phyloP scores from a whole-genome alignment of 2,329 filamentous ascomycete species.

The Penicillium sp. region DNA sequence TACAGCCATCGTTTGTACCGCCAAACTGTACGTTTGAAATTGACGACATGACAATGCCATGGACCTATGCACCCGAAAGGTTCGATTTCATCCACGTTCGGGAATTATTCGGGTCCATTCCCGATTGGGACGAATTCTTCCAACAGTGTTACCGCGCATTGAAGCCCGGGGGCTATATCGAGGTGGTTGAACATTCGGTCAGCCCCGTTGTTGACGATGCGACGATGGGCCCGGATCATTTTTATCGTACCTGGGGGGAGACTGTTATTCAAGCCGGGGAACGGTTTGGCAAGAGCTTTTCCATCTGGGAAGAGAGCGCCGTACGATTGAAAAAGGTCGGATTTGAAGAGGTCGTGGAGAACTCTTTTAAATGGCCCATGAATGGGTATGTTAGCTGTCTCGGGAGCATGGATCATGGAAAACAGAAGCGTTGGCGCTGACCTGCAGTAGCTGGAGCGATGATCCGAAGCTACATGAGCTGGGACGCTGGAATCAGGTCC shows the following conservation, averaged over 20 bases:
- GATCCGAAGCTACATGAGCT: slow-evolving; percentile 26
- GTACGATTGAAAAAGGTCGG: slow-evolving; percentile 25
- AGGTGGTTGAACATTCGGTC: slow-evolving; percentile 43
- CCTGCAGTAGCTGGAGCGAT: slow-evolving; percentile 20
- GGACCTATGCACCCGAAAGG: slow-evolving; percentile 40
- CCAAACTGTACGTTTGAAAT: slow-evolving; percentile 51
- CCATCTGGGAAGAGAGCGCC: slow-evolving; percentile 29
- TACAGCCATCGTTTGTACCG: slow-evolving; percentile 50
- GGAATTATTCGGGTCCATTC: slow-evolving; percentile 48
- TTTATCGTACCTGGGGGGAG: slow-evolving; percentile 22
- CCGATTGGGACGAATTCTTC: slow-evolving; percentile 49
- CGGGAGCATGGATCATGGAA: neutral
- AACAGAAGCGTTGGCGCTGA: neutral
- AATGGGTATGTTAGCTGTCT: slow-evolving; percentile 5
- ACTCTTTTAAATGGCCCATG: slow-evolving; percentile 28
- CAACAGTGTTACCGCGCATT: slow-evolving; percentile 21
- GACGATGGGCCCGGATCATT: slow-evolving; percentile 17
- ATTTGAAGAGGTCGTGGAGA: slow-evolving; percentile 29
- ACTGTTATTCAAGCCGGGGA: slow-evolving; percentile 19
- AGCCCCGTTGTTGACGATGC: slow-evolving; percentile 23
- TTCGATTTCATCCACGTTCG: slow-evolving; percentile 52
- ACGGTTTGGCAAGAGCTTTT: slow-evolving; percentile 32
- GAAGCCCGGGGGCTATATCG: slow-evolving; percentile 40
- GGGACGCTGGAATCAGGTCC: slow-evolving; percentile 25
- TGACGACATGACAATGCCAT: slow-evolving; percentile 47